Base-by-base conservation (phyloP, 352 stramenopile genomes). In the Pythium phragmiticola region DNA sequence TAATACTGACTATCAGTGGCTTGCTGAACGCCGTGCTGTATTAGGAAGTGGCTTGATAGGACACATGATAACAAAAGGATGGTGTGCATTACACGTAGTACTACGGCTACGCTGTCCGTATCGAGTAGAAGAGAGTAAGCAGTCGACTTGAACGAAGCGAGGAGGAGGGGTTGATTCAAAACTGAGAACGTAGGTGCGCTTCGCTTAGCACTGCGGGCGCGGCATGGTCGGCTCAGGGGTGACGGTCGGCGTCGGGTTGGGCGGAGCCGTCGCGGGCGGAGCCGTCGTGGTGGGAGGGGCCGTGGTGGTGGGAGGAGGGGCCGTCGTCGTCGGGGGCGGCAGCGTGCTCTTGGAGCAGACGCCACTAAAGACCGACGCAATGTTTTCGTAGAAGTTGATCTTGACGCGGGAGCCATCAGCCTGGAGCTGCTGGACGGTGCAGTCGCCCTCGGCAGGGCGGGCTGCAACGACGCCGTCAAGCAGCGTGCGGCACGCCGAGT, bases 321-420 rank as follows among this genome's bases (percentile, higher is more conserved):
- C 14, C 2, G 45, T 21, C 26, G 56, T 56, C 23, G 55, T 52
- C n/a, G 55, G 42, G 6, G 56, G 56, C 19, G 42, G 17, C 11
- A 43, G 42, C 14, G 48, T 16, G 14, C 34, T 23, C 13, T 8
- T 48, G 13, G n/a, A 39, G 50, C 49, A 66, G 14, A 39, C 42
- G 8, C 55, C 45, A 37, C 39, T 21, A 19, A 46, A 54, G n/a
- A 43, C 41, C 26, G 28, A 41, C 16, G 58, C n/a, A 23, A 65
- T n/a, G 17, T 33, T 55, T 14, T 37, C 58, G 58, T 59, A 65
- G 28, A 65, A 65, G 51, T 60, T 52, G 26, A 57, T 26, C 11
- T 53, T 34, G 13, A 7, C 19, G 16, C 8, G 42, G n/a, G 23
- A 34, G 28, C 30, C 41, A 13, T 8, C 34, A 21, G 21, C 21